Conservation (phyloP, 139 green algal genomes). For the Pseudopediastrum boryanum region DNA sequence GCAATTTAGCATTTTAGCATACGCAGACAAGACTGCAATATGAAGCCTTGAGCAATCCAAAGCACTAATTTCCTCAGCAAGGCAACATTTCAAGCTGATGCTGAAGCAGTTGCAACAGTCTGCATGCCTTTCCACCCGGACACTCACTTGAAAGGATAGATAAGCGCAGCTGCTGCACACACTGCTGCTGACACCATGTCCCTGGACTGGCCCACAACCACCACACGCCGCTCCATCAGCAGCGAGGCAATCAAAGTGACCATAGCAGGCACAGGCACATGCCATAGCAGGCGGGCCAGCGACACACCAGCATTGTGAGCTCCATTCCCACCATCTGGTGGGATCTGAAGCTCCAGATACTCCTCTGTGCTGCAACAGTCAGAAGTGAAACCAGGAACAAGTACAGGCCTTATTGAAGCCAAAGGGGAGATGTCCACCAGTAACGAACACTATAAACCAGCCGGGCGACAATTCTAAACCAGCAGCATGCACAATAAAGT, state of each 20-base stretch:
- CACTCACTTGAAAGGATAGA: constrained; percentile 75
- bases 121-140: not conserved
- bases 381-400: not conserved
- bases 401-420: no score
- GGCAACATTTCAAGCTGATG: no score
- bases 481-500: no score
- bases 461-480: no score
- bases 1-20: no score
- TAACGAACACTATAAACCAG: no score
- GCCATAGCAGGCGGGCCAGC: constrained; percentile 74
- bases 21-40: no score
- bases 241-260: constrained; percentile 69
- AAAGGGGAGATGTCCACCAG: no score
- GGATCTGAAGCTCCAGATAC: constrained; percentile 69
- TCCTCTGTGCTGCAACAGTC: constrained; percentile 45
- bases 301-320: constrained; percentile 62
- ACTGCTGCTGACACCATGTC: constrained; percentile 74
- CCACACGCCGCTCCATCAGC: constrained; percentile 78
- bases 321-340: constrained; percentile 65
- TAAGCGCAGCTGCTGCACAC: constrained; percentile 69
- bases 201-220: constrained; percentile 63
- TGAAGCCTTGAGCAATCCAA: no score
- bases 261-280: constrained; percentile 63
- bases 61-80: not conserved
- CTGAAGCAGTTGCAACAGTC: no score